phyloP scores from a whole-genome alignment of 805 yeast species.

The Teunomyces gatunensis region DNA sequence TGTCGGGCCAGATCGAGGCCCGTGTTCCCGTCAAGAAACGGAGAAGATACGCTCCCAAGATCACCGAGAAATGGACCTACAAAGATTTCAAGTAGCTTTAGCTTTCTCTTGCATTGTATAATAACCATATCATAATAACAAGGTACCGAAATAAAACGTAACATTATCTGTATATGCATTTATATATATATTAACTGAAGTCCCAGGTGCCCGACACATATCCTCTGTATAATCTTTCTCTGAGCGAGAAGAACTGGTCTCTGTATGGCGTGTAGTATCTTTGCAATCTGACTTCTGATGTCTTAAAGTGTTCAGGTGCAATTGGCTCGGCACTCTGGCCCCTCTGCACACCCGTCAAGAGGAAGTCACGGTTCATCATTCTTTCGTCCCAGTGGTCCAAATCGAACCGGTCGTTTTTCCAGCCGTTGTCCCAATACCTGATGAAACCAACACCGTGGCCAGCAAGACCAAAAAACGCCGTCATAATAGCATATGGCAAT shows the following conservation, averaged over 20 bases:
- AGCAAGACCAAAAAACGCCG: conserved; percentile 44
- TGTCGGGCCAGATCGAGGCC: conserved; percentile 82
- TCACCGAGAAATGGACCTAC: conserved; percentile 90
- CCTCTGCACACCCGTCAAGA: conserved; percentile 72
- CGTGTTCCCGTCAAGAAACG: conserved; percentile 67
- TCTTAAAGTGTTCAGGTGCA: conserved; percentile 78
- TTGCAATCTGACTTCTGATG: conserved; percentile 44
- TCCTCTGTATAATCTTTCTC: conserved; percentile 48
- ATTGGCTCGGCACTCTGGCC: conserved; percentile 63
- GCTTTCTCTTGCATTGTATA: conserved; percentile 6
- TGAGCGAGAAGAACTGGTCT: conserved; percentile 44
- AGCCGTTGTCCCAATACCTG: conserved; percentile 49
- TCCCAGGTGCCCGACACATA: conserved; percentile 47
- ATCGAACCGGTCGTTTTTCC: conserved; percentile 46
- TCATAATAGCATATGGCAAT: conserved; percentile 45
- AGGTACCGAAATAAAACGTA: too few species aligned
- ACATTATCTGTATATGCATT: background rate
- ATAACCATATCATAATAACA: background rate
- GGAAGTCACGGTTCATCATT: conserved; percentile 68
- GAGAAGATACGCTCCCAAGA: conserved; percentile 67
- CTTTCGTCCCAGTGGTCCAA: conserved; percentile 42
- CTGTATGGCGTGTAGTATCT: conserved; percentile 47
- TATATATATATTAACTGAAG: conserved; percentile 21
- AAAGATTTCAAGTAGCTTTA: conserved; percentile 74
- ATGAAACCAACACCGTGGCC: conserved; percentile 45